phyloP scores from a whole-genome alignment of 345 rosid species.

The Eucalyptus erythrocorys region DNA sequence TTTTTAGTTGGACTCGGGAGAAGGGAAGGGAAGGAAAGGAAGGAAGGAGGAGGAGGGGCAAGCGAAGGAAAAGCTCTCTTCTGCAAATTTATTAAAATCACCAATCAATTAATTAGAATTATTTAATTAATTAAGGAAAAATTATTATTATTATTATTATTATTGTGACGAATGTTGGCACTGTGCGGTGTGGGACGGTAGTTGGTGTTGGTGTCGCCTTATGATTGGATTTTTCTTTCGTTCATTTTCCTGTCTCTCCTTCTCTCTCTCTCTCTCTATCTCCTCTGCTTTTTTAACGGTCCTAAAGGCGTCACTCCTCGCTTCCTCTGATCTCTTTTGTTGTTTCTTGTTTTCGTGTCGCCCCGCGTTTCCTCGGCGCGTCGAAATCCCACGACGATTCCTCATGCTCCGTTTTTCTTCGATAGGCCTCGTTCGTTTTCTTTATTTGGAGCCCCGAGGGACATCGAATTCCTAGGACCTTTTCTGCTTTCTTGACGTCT shows the following conservation, averaged over 20 bases:
- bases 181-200: background rate
- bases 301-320: background rate
- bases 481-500: too few species aligned
- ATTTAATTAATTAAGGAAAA: too few species aligned
- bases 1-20: background rate
- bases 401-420: background rate
- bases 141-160: too few species aligned
- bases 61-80: background rate
- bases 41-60: background rate
- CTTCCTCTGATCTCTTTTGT: background rate
- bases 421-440: too few species aligned
- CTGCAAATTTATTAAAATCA: background rate
- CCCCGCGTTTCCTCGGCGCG: background rate
- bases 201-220: background rate
- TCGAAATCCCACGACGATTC: background rate
- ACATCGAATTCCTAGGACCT: rapidly evolving
- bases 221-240: background rate
- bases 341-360: background rate
- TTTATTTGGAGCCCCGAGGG: too few species aligned
- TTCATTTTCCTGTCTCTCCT: background rate
- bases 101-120: too few species aligned
- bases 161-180: background rate
- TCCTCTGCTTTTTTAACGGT: background rate
- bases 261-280: too few species aligned
- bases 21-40: too few species aligned